These are phyloP conservation scores for Heliocybe sulcata DNA, from an alignment of 1,284 basidiomycete genomes.

Conservation along the genomic window DNA sequence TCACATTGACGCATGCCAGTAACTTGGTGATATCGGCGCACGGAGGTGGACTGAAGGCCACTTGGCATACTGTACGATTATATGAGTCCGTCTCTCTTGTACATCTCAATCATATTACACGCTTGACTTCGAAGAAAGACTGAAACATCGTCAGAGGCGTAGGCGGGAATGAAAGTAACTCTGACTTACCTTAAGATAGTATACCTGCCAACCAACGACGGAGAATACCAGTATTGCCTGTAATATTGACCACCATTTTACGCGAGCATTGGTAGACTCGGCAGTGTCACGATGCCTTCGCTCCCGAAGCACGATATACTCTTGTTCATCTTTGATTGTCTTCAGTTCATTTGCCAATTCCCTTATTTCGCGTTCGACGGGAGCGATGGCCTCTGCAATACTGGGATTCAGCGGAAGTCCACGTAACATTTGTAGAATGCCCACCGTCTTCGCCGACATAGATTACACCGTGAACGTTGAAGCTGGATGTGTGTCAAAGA, in stretches of 20 bases:
- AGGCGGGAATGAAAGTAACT: slow-evolving; percentile 1
- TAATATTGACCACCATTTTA: slow-evolving; percentile 98
- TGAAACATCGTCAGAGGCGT: slow-evolving; percentile 16
- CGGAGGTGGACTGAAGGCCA: neutral
- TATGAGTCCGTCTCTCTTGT: neutral
- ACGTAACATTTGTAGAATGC: slow-evolving; percentile 3
- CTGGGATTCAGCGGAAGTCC: slow-evolving; percentile 15
- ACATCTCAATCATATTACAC: slow-evolving; percentile 62
- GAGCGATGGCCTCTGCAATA: slow-evolving; percentile 69
- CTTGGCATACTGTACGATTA: neutral
- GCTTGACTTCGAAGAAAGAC: slow-evolving; percentile 94
- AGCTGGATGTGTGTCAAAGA: slow-evolving; percentile 42
- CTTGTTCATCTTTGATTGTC: slow-evolving; percentile 96
- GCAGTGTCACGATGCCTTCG: slow-evolving; percentile 91
- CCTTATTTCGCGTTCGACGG: slow-evolving; percentile 95
- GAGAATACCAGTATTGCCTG: slow-evolving; percentile 85
- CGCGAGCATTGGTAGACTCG: slow-evolving; percentile 91
- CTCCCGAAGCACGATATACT: slow-evolving; percentile 96
- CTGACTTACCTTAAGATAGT: slow-evolving; percentile 86
- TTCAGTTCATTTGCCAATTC: slow-evolving; percentile 80
- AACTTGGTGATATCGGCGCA: neutral
- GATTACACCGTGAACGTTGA: slow-evolving; percentile 98
- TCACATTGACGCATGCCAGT: neutral
- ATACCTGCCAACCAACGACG: slow-evolving; percentile 95
- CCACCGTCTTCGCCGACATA: slow-evolving; percentile 74